These are phyloP conservation scores for Aspergillus sp. DNA, from an alignment of 2,329 filamentous ascomycete species.

Conservation along the genomic window DNA sequence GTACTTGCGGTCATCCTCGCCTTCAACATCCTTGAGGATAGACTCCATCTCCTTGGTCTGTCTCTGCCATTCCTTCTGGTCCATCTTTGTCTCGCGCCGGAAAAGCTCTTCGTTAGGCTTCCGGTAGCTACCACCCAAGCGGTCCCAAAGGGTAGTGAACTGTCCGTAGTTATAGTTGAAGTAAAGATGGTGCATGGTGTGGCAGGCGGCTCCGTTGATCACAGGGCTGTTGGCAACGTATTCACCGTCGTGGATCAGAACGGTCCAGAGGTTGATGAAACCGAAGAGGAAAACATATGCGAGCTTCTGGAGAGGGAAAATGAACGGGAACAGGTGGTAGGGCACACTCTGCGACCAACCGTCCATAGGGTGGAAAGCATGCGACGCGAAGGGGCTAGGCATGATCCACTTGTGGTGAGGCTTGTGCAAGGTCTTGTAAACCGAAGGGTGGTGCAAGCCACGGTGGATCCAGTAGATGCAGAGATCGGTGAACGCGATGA, in stretches of 20 bases:
- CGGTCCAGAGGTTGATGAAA: conserved; percentile 94
- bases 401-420: conserved; percentile 99
- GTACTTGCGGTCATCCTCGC: conserved; percentile 9
- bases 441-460: conserved; percentile 65
- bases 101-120: conserved; percentile 65
- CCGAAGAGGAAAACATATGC: conserved; percentile 77
- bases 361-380: conserved; percentile 91
- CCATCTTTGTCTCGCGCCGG: conserved; percentile 73
- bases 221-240: conserved; percentile 82
- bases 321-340: conserved; percentile 85
- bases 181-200: conserved; percentile 83
- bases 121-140: conserved; percentile 64
- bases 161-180: conserved; percentile 94
- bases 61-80: conserved; percentile 64
- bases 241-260: conserved; percentile 92
- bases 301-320: conserved; percentile 87
- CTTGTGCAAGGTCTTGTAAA: conserved; percentile 91
- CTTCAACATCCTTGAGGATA: conserved; percentile 10
- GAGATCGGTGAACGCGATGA: conserved; percentile 80
- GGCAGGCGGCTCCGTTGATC: conserved; percentile 90
- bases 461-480: conserved; percentile 89
- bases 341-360: conserved; percentile 81
- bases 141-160: conserved; percentile 89
- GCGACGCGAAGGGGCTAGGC: conserved; percentile 84
- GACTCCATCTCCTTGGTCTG: conserved; percentile 40